Percentiles rank a stretch among this genome's conserved stretches.
phyloP scores from a whole-genome alignment of 2,329 filamentous ascomycete species.

The Phaeophleospora eucalypticola region DNA sequence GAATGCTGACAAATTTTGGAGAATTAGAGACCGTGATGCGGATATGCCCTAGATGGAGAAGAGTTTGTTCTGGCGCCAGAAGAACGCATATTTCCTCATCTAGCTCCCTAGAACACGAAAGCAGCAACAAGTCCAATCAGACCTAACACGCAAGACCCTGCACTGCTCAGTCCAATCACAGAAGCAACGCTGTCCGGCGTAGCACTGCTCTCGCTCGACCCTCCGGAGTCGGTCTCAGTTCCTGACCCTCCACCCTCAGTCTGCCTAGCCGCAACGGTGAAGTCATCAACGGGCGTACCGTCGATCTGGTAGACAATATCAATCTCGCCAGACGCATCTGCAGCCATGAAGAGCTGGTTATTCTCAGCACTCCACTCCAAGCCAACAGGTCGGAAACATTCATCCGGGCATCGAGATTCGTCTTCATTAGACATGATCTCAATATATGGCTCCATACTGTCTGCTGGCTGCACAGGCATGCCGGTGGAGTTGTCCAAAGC shows the following conservation, averaged over 20 bases:
- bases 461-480: constrained; percentile 40
- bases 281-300: constrained; percentile 2
- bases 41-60: too few relatives aligned
- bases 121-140: too few relatives aligned
- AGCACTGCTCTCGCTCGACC: background rate
- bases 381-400: constrained; percentile 62
- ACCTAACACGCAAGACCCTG: too few relatives aligned
- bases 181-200: background rate
- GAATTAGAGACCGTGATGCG: too few relatives aligned
- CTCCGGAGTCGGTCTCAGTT: background rate
- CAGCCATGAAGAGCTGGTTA: constrained; percentile 59
- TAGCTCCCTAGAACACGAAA: too few relatives aligned
- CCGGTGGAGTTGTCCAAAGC: constrained; percentile 46
- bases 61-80: too few relatives aligned
- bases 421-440: constrained; percentile 57
- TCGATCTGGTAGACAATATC: constrained; percentile 45
- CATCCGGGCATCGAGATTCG: constrained; percentile 49
- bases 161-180: background rate
- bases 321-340: constrained; percentile 62
- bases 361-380: constrained; percentile 49
- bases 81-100: too few relatives aligned
- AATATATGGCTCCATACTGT: constrained; percentile 45
- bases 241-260: background rate
- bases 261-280: background rate
- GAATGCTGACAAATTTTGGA: too few relatives aligned